Percentiles rank a stretch among this genome's conserved stretches.
Conservation (phyloP, 1,284 basidiomycete genomes). For the Rhodotorula mucilaginosa region DNA sequence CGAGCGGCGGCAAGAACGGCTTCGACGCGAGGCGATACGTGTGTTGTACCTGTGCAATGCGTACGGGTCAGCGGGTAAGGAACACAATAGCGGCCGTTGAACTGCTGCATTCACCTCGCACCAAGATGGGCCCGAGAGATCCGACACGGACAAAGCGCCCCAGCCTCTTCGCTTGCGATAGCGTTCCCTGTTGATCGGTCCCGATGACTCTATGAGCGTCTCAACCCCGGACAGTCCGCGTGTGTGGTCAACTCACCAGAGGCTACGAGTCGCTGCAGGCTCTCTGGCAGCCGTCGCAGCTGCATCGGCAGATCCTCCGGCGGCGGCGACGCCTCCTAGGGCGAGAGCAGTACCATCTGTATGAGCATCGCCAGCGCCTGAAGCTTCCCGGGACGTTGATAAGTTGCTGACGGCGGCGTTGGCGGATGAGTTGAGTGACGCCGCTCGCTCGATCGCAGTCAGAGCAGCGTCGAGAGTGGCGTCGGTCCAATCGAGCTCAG, state of each 20-base stretch:
- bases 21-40: constrained; percentile 33
- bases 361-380: not conserved
- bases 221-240: not conserved
- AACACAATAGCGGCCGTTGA: too few species aligned
- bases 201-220: too few species aligned
- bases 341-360: too few species aligned
- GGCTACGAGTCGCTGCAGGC: too few species aligned
- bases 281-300: too few species aligned
- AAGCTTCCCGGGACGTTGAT: not conserved
- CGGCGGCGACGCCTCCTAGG: too few species aligned
- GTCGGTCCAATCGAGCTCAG: constrained; percentile 23
- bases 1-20: constrained; percentile 19
- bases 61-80: too few species aligned
- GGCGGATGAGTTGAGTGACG: not conserved
- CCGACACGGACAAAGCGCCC: constrained; percentile 29
- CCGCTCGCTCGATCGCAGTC: not conserved
- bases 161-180: constrained; percentile 22
- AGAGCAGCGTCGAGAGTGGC: constrained; percentile 10
- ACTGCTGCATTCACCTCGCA: constrained; percentile 19
- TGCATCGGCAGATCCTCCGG: too few species aligned
- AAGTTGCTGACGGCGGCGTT: not conserved
- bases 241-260: not conserved
- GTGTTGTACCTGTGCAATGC: constrained; percentile 17
- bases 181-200: constrained; percentile 16
- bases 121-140: constrained; percentile 29